Conservation (phyloP, 192 early-diverging fungal genomes). For the Diversispora epigaea region DNA sequence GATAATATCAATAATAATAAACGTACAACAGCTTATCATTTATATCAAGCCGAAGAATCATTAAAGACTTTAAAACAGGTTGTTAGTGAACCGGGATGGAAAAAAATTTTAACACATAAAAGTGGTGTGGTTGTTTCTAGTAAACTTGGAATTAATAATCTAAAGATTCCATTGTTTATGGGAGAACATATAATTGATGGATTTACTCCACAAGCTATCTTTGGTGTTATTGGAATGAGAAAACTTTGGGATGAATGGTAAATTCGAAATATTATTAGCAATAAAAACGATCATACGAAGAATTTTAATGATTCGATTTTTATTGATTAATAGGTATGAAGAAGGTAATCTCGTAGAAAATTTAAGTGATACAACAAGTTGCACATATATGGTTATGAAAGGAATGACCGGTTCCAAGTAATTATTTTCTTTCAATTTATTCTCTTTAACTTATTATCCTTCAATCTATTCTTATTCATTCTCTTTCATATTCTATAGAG, state of each 20-base stretch:
- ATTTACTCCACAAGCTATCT: conserved; percentile 52
- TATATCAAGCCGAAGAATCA: conserved; percentile 52
- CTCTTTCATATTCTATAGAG: conserved; percentile 21
- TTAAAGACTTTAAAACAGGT: conserved; percentile 48
- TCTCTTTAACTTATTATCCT: neutral
- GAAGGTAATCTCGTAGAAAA: conserved; percentile 44
- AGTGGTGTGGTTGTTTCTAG: conserved; percentile 54
- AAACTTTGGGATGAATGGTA: conserved; percentile 58
- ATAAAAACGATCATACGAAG: neutral
- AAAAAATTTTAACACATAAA: conserved; percentile 57
- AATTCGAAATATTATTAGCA: neutral
- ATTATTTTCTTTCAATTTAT: conserved; percentile 24
- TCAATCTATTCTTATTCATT: neutral
- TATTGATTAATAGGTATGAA: conserved; percentile 36
- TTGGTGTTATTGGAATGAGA: conserved; percentile 54
- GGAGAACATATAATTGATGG: conserved; percentile 55
- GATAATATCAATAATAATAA: neutral
- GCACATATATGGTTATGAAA: conserved; percentile 49
- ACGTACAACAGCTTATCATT: conserved; percentile 36
- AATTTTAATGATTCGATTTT: too few relatives aligned
- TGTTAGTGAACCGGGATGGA: conserved; percentile 48
- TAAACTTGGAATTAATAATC: conserved; percentile 39
- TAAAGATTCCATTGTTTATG: conserved; percentile 58
- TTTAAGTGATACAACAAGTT: conserved; percentile 41
- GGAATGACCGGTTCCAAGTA: conserved; percentile 44